Conservation (phyloP, 306 rosid genomes). For the Castanospermum australe region DNA sequence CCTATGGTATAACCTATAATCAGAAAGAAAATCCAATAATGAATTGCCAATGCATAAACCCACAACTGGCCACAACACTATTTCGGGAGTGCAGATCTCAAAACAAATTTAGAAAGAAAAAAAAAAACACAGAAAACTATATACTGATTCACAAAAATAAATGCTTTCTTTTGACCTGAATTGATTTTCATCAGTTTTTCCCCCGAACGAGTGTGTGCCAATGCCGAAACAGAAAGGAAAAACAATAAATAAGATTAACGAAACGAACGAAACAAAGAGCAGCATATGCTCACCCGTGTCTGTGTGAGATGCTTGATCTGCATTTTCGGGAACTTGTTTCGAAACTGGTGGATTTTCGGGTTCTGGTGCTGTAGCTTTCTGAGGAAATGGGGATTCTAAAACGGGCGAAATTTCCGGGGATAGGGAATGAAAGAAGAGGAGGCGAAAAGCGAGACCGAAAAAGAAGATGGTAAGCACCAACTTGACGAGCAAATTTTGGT, state of each 20-base stretch:
- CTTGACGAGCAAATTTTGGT: slow-evolving; percentile 48
- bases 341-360: not conserved
- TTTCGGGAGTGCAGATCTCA: slow-evolving; percentile 24
- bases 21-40: not conserved
- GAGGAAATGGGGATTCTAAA: slow-evolving; percentile 50
- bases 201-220: not conserved
- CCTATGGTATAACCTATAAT: not conserved
- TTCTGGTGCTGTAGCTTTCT: slow-evolving; percentile 19
- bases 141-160: not conserved
- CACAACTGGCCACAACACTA: not conserved
- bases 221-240: not conserved
- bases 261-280: not conserved
- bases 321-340: not conserved
- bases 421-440: slow-evolving; percentile 51
- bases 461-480: slow-evolving; percentile 46
- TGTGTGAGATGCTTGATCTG: slow-evolving; percentile 34
- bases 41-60: not conserved
- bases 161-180: not conserved
- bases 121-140: no score
- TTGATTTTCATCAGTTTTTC: not conserved
- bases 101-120: not conserved
- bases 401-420: slow-evolving; percentile 46
- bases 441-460: slow-evolving; percentile 64
- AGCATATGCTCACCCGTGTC: slow-evolving; percentile 33
- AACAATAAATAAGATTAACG: not conserved